Conservation (phyloP, 2,329 filamentous ascomycete genomes). For the Clarireedia paspali region DNA sequence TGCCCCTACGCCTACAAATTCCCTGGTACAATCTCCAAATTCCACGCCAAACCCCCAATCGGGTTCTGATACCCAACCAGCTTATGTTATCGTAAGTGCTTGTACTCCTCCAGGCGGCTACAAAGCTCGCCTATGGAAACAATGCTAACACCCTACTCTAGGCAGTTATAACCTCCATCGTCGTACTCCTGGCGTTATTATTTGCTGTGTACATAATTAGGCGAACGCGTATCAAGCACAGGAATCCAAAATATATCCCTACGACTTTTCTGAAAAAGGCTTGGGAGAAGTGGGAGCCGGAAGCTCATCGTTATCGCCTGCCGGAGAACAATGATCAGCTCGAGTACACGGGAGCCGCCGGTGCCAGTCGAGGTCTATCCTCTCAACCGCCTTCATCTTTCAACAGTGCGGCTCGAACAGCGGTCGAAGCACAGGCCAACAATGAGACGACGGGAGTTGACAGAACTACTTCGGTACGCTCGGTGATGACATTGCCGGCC, state of each 20-base stretch:
- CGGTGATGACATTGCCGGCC: conserved; percentile 86
- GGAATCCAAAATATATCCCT: conserved; percentile 43
- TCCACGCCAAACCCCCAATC: neutral
- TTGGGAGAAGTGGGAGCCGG: conserved; percentile 43
- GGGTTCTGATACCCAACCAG: neutral
- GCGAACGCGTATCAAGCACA: conserved; percentile 35
- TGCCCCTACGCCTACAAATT: neutral
- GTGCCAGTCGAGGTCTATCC: conserved; percentile 7
- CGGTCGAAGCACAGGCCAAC: conserved; percentile 1
- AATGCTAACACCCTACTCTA: neutral
- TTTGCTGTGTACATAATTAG: conserved; percentile 26
- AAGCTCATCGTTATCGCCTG: conserved; percentile 15
- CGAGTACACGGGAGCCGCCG: conserved; percentile 30
- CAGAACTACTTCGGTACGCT: conserved; percentile 78
- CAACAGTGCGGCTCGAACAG: conserved; percentile 8
- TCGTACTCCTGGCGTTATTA: conserved; percentile 16
- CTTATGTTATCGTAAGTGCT: conserved; percentile 8
- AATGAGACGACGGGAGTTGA: conserved; percentile 45
- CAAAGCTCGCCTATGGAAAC: neutral
- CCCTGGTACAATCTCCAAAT: neutral
- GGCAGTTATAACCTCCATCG: conserved; percentile 12
- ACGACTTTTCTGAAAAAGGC: conserved; percentile 41
- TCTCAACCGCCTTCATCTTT: conserved; percentile 11
- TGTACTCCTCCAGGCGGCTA: neutral
- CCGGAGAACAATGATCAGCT: conserved; percentile 31